Percentiles rank a stretch among this genome's conserved stretches.
Evolutionary conservation across 2,329 filamentous ascomycete genomes (phyloP).

Genomic region (Escovopsis sp.): DNA sequence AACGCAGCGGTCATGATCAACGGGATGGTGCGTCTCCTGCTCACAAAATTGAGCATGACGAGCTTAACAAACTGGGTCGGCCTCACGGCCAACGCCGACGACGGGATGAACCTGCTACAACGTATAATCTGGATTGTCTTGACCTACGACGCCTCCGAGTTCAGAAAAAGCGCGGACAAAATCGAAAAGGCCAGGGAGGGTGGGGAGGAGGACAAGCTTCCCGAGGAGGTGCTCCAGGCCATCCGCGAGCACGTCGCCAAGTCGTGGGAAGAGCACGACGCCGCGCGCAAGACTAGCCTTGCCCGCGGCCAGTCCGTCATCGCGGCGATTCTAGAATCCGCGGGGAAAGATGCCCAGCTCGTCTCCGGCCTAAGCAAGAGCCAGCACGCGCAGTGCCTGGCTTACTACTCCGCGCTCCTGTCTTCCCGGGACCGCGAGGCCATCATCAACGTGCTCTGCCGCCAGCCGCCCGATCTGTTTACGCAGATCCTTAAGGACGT

Average conservation of each 20-base stretch:
- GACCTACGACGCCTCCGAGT: slow-evolving; percentile 56
- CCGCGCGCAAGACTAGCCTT: slow-evolving; percentile 39
- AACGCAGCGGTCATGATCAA: slow-evolving; percentile 74
- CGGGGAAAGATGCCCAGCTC: slow-evolving; percentile 30
- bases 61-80: slow-evolving; percentile 69
- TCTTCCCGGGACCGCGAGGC: slow-evolving; percentile 59
- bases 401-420: slow-evolving; percentile 57
- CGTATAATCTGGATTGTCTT: slow-evolving; percentile 59
- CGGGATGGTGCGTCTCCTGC: slow-evolving; percentile 53
- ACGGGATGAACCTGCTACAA: slow-evolving; percentile 70
- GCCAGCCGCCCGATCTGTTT: slow-evolving; percentile 54
- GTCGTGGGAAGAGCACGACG: slow-evolving; percentile 40
- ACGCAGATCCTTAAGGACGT: slow-evolving; percentile 50
- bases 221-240: slow-evolving; percentile 43
- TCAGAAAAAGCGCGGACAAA: slow-evolving; percentile 47
- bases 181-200: slow-evolving; percentile 46
- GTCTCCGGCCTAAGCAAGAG: slow-evolving; percentile 33
- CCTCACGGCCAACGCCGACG: slow-evolving; percentile 51
- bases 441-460: slow-evolving; percentile 51
- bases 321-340: slow-evolving; percentile 39
- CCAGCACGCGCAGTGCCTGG: slow-evolving; percentile 49
- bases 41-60: slow-evolving; percentile 64
- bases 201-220: slow-evolving; percentile 23
- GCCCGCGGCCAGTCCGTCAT: slow-evolving; percentile 43
- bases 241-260: slow-evolving; percentile 43